Evolutionary conservation across 345 rosid genomes (phyloP).

Genomic region (Eucalyptus shirleyi): DNA sequence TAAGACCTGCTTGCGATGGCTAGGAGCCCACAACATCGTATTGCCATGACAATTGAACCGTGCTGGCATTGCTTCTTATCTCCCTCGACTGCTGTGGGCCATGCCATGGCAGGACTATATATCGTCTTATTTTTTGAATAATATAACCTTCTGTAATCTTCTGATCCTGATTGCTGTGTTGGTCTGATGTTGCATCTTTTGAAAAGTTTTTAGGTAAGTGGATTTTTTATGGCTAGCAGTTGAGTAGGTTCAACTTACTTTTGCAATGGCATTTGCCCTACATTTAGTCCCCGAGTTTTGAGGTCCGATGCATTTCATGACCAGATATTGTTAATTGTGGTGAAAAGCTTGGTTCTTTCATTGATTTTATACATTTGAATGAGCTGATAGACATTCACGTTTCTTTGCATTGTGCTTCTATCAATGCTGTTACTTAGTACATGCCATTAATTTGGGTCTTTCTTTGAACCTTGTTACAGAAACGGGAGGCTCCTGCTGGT

Average conservation of each 20-base stretch:
- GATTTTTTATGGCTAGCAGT: not conserved
- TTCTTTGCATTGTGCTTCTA: not conserved
- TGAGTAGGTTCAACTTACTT: not conserved
- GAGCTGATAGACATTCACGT: not conserved
- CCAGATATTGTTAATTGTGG: not conserved
- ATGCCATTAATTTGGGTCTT: not conserved
- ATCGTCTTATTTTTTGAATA: not conserved
- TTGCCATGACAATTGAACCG: not conserved
- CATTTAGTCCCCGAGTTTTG: not conserved
- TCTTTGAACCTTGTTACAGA: not conserved
- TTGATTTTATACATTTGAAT: not conserved
- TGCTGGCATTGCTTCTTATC: not conserved
- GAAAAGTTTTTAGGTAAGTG: not conserved
- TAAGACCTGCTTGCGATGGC: not conserved
- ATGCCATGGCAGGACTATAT: not conserved
- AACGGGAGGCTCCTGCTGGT: slow-evolving; percentile 8
- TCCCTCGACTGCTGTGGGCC: not conserved
- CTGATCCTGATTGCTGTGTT: not conserved
- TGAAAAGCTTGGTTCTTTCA: not conserved
- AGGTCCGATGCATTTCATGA: not conserved
- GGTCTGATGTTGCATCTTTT: not conserved
- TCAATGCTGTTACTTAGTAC: not conserved
- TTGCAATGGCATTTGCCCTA: not conserved
- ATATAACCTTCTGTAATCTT: not conserved
- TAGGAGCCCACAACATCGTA: not conserved